A percentile compares a stretch with the other conserved stretches of the same genome.
Evolutionary conservation across 192 early-diverging fungal genomes (phyloP).

Genomic region (Podila epicladia): DNA sequence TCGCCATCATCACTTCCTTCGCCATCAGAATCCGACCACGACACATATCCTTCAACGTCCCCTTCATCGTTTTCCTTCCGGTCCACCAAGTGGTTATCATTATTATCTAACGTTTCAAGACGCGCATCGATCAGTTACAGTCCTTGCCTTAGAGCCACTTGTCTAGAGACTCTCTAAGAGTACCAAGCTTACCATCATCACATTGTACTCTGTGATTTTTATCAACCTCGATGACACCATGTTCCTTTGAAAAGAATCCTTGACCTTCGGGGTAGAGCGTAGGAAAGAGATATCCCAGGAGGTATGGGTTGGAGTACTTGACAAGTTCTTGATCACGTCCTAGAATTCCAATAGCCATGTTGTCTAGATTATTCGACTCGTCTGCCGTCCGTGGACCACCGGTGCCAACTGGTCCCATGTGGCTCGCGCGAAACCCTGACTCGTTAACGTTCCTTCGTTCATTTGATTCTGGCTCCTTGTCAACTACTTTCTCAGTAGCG

Average conservation of each 20-base stretch:
- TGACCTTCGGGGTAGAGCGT: constrained; percentile 20
- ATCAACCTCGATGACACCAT: not conserved
- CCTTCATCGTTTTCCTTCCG: not conserved
- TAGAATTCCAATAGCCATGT: constrained; percentile 13
- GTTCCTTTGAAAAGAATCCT: constrained; percentile 19
- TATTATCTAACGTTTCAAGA: constrained; percentile 5
- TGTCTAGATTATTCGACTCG: constrained; percentile 12
- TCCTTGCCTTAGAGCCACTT: not conserved
- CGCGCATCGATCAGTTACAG: not conserved
- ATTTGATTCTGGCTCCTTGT: not conserved
- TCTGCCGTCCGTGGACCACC: constrained; percentile 21
- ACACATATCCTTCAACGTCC: not conserved
- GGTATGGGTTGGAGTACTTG: constrained; percentile 25
- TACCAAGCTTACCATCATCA: constrained; percentile 5
- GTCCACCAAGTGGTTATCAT: not conserved
- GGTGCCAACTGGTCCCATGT: constrained; percentile 15
- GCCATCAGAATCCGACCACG: constrained; percentile 8
- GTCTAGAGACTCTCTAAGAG: not conserved
- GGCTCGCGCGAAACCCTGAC: constrained; percentile 5
- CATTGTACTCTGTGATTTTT: constrained; percentile 5
- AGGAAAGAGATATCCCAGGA: constrained; percentile 21
- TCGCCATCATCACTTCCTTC: constrained; percentile 2
- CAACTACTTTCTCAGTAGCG: constrained; percentile 8
- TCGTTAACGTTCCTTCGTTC: not conserved
- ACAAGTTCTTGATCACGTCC: constrained; percentile 16